These are phyloP conservation scores for Pseudoscleropodium purum DNA, from an alignment of 225 moss, liverwort and hornwort genomes.

Conservation along the genomic window DNA sequence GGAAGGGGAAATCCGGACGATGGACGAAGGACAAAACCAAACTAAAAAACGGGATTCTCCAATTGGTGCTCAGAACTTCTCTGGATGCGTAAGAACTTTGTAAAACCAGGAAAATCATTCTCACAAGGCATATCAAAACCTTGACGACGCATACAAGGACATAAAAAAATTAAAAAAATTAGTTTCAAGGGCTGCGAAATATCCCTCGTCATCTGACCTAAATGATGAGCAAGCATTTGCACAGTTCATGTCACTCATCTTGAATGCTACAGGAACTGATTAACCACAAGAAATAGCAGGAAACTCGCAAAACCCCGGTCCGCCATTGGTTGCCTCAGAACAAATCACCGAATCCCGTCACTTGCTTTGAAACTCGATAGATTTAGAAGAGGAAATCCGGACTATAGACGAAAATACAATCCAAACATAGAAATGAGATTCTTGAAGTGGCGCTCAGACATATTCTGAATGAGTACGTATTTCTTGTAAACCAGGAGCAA, in stretches of 20 bases:
- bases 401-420: neutral
- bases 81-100: neutral
- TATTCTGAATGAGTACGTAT: neutral
- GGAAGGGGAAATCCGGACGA: neutral
- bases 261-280: neutral
- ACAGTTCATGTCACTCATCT: neutral
- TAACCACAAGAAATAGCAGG: neutral
- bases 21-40: neutral
- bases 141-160: neutral
- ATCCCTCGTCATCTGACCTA: constrained; percentile 19
- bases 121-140: neutral
- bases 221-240: constrained; percentile 7
- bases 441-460: neutral
- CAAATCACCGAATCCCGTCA: neutral
- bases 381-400: neutral
- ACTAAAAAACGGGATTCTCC: neutral
- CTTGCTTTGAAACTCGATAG: neutral
- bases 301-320: neutral
- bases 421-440: neutral
- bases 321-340: neutral
- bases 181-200: neutral
- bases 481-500: neutral
- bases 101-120: neutral
- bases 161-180: neutral
- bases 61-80: neutral